Evolutionary conservation across 2,329 filamentous ascomycete genomes (phyloP), one percentile per base, ranked within the genome.

Genomic region (Colletotrichum trifolii): DNA sequence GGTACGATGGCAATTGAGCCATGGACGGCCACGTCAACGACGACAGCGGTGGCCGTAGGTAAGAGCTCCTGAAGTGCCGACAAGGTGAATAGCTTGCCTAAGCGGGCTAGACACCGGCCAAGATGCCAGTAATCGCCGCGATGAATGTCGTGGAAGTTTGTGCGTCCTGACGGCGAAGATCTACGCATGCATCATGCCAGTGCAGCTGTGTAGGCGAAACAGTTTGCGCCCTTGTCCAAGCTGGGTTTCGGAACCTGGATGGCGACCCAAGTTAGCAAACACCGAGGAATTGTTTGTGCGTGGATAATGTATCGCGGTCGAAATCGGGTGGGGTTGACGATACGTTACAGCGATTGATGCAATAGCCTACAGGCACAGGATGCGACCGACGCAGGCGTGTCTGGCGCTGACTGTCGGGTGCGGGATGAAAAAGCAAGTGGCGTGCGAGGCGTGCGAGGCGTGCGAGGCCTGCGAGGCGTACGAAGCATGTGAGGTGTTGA

Each of bases 1-100:
- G 74, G 71, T 88, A 88, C 0, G 85, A 85, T 1, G 86, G 85
- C n/a, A 83, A 79, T 10, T 71, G 65, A 8, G 47, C 15, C 61
- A 64, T 64, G 48, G 25, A 25, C 25, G 25, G 25, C 25, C 25
- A 25, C 1, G 25, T 25, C 25, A 5, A 25, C 25, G 25, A 25
- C 25, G 25, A 25, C 25, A 25, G 25, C 25, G 25, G 7, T 50
- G 9, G 12, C 36, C 10, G 56, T n/a, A 25, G 53, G 40, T 36
- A 35, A n/a, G 42, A 39, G 52, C 42, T 43, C 25, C 17, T 10
- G 43, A 25, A 39, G 15, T 40, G 15, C 46, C 39, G 33, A 9
- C 43, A 8, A 9, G 17, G 38, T 33, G 4, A 34, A 25, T 25
- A 25, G 25, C 25, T 25, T 25, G 25, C 25, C 25, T 25, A 25